Percentiles rank a stretch among this genome's conserved stretches.
Conservation (phyloP, 129 eudicot species). For the Apium graveolens region DNA sequence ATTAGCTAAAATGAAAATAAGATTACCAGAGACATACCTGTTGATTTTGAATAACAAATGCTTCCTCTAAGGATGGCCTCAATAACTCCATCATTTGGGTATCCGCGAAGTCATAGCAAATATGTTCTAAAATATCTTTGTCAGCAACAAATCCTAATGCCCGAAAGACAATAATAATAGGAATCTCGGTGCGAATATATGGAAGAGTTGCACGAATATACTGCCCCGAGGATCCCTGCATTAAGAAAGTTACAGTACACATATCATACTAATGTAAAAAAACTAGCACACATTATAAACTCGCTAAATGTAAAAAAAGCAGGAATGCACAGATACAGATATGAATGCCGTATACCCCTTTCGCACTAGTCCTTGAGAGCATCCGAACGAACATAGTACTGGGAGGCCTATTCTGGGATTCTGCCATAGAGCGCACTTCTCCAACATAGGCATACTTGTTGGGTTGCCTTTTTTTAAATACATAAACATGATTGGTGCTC, state of each 20-base stretch:
- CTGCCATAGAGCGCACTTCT: slow-evolving; percentile 92
- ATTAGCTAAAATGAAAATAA: not conserved
- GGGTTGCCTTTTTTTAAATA: slow-evolving; percentile 89
- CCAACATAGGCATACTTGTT: slow-evolving; percentile 93
- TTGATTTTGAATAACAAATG: slow-evolving; percentile 92
- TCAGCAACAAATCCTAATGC: slow-evolving; percentile 95
- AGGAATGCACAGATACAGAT: not conserved
- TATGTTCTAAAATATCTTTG: slow-evolving; percentile 86
- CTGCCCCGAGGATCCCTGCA: slow-evolving; percentile 95
- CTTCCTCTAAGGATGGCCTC: slow-evolving; percentile 95
- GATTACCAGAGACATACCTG: slow-evolving; percentile 31
- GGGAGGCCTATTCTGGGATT: slow-evolving; percentile 84
- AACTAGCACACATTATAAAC: not conserved
- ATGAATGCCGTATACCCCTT: slow-evolving; percentile 54
- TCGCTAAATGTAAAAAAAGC: not conserved
- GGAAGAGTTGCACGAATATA: slow-evolving; percentile 94
- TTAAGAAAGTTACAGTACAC: not conserved
- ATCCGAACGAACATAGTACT: slow-evolving; percentile 92
- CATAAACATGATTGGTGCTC: slow-evolving; percentile 98
- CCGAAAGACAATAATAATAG: slow-evolving; percentile 80
- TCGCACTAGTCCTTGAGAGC: slow-evolving; percentile 88
- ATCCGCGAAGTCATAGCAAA: slow-evolving; percentile 84
- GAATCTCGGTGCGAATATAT: slow-evolving; percentile 82
- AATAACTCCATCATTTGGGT: slow-evolving; percentile 99
- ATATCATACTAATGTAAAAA: not conserved